Evolutionary conservation across 2,329 filamentous ascomycete species (phyloP).

Genomic region (Neospermospora avenae): DNA sequence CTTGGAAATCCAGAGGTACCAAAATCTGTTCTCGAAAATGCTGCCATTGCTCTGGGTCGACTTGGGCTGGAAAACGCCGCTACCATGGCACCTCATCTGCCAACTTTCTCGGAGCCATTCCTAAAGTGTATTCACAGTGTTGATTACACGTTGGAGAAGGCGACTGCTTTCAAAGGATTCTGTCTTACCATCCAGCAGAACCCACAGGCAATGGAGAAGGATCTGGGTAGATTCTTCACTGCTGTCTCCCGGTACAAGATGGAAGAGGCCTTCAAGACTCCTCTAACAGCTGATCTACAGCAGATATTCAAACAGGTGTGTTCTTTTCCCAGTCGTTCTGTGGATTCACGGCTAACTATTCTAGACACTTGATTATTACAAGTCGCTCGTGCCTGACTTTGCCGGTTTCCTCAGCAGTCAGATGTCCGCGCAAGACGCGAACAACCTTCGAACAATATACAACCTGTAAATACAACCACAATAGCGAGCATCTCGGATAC

Average conservation of each 20-base stretch:
- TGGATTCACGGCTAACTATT: conserved; percentile 19
- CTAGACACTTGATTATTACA: conserved; percentile 51
- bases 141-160: conserved; percentile 88
- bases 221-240: conserved; percentile 75
- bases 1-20: conserved; percentile 83
- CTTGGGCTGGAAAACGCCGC: conserved; percentile 78
- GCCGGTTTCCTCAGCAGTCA: conserved; percentile 43
- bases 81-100: conserved; percentile 73
- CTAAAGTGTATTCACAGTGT: conserved; percentile 78
- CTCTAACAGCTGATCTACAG: conserved; percentile 32
- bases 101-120: conserved; percentile 78
- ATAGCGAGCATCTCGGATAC: background rate
- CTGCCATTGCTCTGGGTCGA: conserved; percentile 85
- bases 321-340: background rate
- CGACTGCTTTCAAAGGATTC: conserved; percentile 88
- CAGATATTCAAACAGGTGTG: conserved; percentile 34
- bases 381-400: conserved; percentile 51
- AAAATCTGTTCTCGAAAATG: conserved; percentile 86
- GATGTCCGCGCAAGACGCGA: conserved; percentile 26
- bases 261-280: conserved; percentile 49
- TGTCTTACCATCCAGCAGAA: conserved; percentile 80
- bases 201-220: conserved; percentile 87
- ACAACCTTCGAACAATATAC: conserved; percentile 30
- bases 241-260: conserved; percentile 75
- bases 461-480: conserved; percentile 35